These are phyloP conservation scores for Dryas octopetala DNA, from an alignment of 306 rosid species.

Conservation along the genomic window DNA sequence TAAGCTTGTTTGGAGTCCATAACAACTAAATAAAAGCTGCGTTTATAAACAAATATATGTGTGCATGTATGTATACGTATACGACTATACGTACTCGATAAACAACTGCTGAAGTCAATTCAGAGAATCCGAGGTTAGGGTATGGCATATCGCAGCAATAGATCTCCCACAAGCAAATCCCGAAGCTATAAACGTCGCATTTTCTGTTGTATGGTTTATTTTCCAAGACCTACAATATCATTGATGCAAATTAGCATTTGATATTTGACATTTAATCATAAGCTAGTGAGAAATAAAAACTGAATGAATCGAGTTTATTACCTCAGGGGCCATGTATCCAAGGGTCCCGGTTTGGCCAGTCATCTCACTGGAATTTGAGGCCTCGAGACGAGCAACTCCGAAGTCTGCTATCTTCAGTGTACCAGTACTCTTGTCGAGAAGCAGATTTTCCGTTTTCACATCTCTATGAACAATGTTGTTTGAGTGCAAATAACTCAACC, in stretches of 20 bases:
- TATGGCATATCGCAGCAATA: conserved; percentile 9
- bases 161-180: conserved; percentile 29
- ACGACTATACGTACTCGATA: neutral
- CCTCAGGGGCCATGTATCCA: conserved; percentile 21
- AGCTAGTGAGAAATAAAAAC: too few relatives aligned
- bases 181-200: conserved; percentile 24
- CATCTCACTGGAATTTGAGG: conserved; percentile 9
- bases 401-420: conserved; percentile 10
- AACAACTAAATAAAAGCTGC: too few relatives aligned
- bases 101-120: neutral
- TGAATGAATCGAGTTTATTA: too few relatives aligned
- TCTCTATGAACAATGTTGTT: conserved; percentile 16
- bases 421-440: neutral
- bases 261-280: neutral
- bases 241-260: neutral
- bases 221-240: conserved; percentile 13
- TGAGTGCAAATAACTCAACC: conserved; percentile 5
- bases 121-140: neutral
- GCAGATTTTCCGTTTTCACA: conserved; percentile 12
- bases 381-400: conserved; percentile 11
- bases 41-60: too few relatives aligned
- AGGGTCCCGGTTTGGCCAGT: conserved; percentile 16
- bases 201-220: conserved; percentile 5
- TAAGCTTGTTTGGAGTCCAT: too few relatives aligned
- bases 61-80: neutral